Percentiles rank a stretch among this genome's conserved stretches.
Evolutionary conservation across 768 basidiomycete species (phyloP).

Genomic region (Galerina marginata): DNA sequence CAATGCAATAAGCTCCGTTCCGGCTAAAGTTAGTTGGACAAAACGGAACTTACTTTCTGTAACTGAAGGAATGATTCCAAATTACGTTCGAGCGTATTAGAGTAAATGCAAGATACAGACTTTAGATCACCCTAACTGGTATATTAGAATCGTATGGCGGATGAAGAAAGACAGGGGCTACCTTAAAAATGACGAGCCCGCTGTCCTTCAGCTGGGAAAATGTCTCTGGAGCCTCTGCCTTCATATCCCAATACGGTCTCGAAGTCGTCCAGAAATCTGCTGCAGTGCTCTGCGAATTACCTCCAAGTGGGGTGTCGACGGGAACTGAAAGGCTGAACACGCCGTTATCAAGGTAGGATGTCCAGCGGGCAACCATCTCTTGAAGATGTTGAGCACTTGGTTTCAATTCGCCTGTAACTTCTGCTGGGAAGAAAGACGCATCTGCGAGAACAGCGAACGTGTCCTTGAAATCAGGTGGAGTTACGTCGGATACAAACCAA

Average conservation of each 20-base stretch:
- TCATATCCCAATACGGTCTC: slow-evolving; percentile 80
- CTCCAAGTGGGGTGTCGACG: slow-evolving; percentile 58
- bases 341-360: slow-evolving; percentile 68
- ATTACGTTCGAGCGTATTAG: not conserved
- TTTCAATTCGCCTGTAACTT: slow-evolving; percentile 26
- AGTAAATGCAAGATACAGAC: slow-evolving; percentile 47
- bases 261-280: slow-evolving; percentile 77
- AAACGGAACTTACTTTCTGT: slow-evolving; percentile 64
- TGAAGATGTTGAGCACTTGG: slow-evolving; percentile 47
- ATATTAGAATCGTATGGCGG: not conserved
- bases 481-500: slow-evolving; percentile 97
- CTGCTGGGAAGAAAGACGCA: slow-evolving; percentile 61
- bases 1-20: not conserved
- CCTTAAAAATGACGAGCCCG: slow-evolving; percentile 86
- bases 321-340: slow-evolving; percentile 78
- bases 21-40: not conserved
- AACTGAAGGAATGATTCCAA: not conserved
- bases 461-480: slow-evolving; percentile 79
- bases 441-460: slow-evolving; percentile 65
- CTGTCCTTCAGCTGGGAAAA: slow-evolving; percentile 57
- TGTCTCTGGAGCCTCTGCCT: slow-evolving; percentile 52
- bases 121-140: slow-evolving; percentile 81
- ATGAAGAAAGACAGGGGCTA: slow-evolving; percentile 26
- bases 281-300: slow-evolving; percentile 24
- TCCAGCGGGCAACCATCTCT: slow-evolving; percentile 74